Evolutionary conservation across 768 basidiomycete genomes (phyloP), one percentile per base, ranked within the genome.

Genomic region (Tylopilus subfusipes): DNA sequence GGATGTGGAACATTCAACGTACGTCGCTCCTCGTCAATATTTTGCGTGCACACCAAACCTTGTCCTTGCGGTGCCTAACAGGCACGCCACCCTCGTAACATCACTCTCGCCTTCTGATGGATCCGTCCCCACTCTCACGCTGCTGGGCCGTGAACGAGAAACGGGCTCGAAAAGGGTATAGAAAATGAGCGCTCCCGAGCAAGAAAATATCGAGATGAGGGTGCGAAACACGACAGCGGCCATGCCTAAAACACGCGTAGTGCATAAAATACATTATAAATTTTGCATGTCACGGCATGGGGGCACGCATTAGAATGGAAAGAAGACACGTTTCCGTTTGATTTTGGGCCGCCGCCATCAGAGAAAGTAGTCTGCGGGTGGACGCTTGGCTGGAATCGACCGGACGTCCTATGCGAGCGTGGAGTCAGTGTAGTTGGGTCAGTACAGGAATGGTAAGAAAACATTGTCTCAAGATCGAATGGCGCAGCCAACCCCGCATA

Each of bases 311-410:
- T 63, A 42, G 48, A 56, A 66, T 54, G 56, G 56, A 54, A 58
- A 56, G 53, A 16, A 50, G 5, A 45, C 54, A 57, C 53, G 43
- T 54, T 52, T 55, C 39, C 42, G 12, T 50, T 59, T 36, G 38
- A 24, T 50, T 43, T 50, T 27, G n/a, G 33, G 9, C 30, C 30
- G 30, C 30, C 30, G n/a, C n/a, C 19, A 39, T 69, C 71, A 92
- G 46, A 93, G 73, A 72, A 93, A 93, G 65, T 93, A 93, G 70
- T 93, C 90, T 39, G 91, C 87, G 19, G 90, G 89, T 21, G 91
- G 90, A 4, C 90, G 80, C 75, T 90, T 91, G 29, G 87, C 83
- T 25, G 89, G 90, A 67, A 90, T 83, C 27, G 88, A 89, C 55
- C 82, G 81, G 31, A 90, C 83, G 58, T 93, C 92, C 89, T 93